These are phyloP conservation scores for Pilatotrama ljubarskyi DNA, from an alignment of 768 basidiomycete genomes.

Conservation along the genomic window DNA sequence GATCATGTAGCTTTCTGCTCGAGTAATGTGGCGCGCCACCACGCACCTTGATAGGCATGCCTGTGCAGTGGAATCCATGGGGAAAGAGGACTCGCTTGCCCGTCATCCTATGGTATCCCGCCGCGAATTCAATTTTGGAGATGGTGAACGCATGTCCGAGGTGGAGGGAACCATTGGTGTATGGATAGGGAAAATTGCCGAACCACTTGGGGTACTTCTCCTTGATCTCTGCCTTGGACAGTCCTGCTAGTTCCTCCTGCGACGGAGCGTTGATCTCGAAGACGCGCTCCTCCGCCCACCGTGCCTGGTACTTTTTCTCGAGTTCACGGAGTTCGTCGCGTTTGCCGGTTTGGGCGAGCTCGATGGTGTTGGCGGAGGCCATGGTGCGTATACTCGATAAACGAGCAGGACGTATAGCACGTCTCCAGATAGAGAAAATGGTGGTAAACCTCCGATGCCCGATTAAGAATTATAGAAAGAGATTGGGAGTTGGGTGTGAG, in stretches of 20 bases:
- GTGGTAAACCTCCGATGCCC: conserved; percentile 8
- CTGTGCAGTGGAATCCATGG: conserved; percentile 97
- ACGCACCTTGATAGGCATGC: conserved; percentile 98
- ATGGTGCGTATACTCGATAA: conserved; percentile 21
- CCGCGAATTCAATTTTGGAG: conserved; percentile 95
- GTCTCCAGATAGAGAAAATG: conserved; percentile 26
- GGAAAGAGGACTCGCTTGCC: conserved; percentile 96
- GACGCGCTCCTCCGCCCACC: conserved; percentile 73
- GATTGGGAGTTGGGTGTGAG: too few relatives aligned
- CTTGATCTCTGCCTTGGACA: conserved; percentile 64
- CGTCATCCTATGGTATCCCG: conserved; percentile 93
- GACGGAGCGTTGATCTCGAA: conserved; percentile 88
- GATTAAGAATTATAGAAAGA: conserved; percentile 9
- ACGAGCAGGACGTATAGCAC: conserved; percentile 21
- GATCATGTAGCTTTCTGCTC: background rate
- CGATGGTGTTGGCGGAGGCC: conserved; percentile 26
- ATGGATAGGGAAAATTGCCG: conserved; percentile 93
- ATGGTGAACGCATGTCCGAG: conserved; percentile 98
- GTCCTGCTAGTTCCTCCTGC: conserved; percentile 59
- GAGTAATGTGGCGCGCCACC: background rate
- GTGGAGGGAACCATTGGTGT: conserved; percentile 98
- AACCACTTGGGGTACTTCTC: conserved; percentile 94
- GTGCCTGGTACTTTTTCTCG: conserved; percentile 81
- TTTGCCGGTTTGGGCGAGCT: conserved; percentile 76
- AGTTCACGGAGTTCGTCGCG: conserved; percentile 83